These are phyloP conservation scores for Cucurbita pepo DNA, from an alignment of 306 rosid species.

Conservation along the genomic window DNA sequence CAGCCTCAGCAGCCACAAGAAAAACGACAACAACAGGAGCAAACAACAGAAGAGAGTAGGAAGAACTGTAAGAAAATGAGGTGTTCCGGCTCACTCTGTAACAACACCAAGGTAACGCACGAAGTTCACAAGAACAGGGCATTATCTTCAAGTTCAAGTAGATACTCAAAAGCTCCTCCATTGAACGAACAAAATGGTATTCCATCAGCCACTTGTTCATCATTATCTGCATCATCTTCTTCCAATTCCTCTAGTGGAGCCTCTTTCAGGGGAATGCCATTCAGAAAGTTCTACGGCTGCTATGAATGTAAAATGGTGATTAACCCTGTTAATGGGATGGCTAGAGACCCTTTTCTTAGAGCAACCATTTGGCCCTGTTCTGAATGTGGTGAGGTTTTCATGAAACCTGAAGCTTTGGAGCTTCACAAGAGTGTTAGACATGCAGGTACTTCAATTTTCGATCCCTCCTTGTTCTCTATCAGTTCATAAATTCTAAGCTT, in stretches of 20 bases:
- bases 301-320: slow-evolving; percentile 93
- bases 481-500: not conserved
- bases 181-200: slow-evolving; percentile 41
- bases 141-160: slow-evolving; percentile 23
- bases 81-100: slow-evolving; percentile 78
- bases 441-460: slow-evolving; percentile 42
- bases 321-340: slow-evolving; percentile 76
- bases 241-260: slow-evolving; percentile 34
- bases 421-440: slow-evolving; percentile 73
- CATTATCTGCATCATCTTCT: slow-evolving; percentile 39
- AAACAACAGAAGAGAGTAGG: slow-evolving; percentile 36
- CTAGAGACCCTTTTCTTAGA: slow-evolving; percentile 77
- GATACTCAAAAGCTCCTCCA: slow-evolving; percentile 56
- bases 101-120: slow-evolving; percentile 66
- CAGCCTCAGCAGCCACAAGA: slow-evolving; percentile 35
- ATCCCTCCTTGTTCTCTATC: not conserved
- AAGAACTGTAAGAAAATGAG: slow-evolving; percentile 85
- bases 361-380: slow-evolving; percentile 71
- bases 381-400: slow-evolving; percentile 77
- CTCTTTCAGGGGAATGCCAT: slow-evolving; percentile 75
- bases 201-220: slow-evolving; percentile 35
- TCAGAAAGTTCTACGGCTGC: slow-evolving; percentile 84
- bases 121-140: slow-evolving; percentile 55
- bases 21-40: slow-evolving; percentile 29
- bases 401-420: slow-evolving; percentile 70